These are phyloP conservation scores for Leptodontidium sp. DNA, from an alignment of 2,329 filamentous ascomycete genomes.

Conservation along the genomic window DNA sequence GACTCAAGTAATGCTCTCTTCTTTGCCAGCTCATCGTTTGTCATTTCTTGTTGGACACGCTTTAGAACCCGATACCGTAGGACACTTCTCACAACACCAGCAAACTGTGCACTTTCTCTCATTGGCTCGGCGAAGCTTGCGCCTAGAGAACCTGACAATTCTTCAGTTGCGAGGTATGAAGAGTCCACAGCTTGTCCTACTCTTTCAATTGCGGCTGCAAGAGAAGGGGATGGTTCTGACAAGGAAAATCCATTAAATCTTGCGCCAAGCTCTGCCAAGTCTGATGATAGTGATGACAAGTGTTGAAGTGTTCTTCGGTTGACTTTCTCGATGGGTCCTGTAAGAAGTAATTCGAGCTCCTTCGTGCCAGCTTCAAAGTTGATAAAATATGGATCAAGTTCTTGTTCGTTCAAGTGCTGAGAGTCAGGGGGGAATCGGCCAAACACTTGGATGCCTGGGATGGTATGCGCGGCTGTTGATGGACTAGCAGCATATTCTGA, in stretches of 20 bases:
- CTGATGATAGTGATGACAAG: slow-evolving; percentile 81
- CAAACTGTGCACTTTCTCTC: slow-evolving; percentile 97
- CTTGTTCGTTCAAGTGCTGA: slow-evolving; percentile 81
- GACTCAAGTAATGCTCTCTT: slow-evolving; percentile 84
- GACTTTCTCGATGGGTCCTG: slow-evolving; percentile 95
- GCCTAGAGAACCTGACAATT: slow-evolving; percentile 85
- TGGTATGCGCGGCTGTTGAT: slow-evolving; percentile 63
- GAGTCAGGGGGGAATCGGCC: slow-evolving; percentile 84
- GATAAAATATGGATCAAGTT: slow-evolving; percentile 95
- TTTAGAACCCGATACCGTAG: slow-evolving; percentile 91
- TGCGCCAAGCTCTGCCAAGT: slow-evolving; percentile 93
- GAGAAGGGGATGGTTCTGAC: slow-evolving; percentile 86
- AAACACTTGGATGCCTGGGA: slow-evolving; percentile 68
- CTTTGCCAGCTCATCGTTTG: slow-evolving; percentile 88
- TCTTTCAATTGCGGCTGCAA: slow-evolving; percentile 92
- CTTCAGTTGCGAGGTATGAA: slow-evolving; percentile 94
- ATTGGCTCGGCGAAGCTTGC: slow-evolving; percentile 97
- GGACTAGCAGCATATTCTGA: slow-evolving; percentile 56
- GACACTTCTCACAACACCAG: slow-evolving; percentile 89
- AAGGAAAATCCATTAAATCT: slow-evolving; percentile 96
- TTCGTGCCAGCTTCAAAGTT: slow-evolving; percentile 92
- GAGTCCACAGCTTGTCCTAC: slow-evolving; percentile 94
- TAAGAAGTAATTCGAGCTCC: slow-evolving; percentile 86
- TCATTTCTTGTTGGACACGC: slow-evolving; percentile 97
- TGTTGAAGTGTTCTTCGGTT: slow-evolving; percentile 90